Percentiles rank a stretch among this genome's conserved stretches.
phyloP scores from a whole-genome alignment of 805 yeast species.

The Teunomyces lycoperdinae region DNA sequence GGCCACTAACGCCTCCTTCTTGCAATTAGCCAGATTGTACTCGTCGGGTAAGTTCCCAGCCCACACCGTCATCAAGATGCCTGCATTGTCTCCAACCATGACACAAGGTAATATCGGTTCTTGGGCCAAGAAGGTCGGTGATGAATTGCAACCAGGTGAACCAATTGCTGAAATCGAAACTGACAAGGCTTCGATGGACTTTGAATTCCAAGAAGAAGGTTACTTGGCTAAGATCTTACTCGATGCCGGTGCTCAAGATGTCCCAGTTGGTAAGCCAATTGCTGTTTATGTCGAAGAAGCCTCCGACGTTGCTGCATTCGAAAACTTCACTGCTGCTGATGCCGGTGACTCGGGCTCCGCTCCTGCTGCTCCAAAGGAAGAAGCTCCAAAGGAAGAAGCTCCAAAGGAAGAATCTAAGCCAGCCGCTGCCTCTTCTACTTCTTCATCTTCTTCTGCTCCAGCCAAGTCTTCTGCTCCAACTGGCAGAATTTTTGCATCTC shows the following conservation, averaged over 20 bases:
- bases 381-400: slow-evolving; percentile 35
- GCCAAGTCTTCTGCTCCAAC: slow-evolving; percentile 34
- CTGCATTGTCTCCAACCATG: slow-evolving; percentile 99
- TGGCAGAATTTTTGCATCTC: slow-evolving; percentile 88
- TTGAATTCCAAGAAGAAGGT: slow-evolving; percentile 97
- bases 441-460: slow-evolving; percentile 23
- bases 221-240: slow-evolving; percentile 82
- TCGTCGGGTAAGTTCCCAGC: slow-evolving; percentile 59
- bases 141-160: slow-evolving; percentile 85
- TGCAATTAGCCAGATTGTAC: slow-evolving; percentile 39
- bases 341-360: slow-evolving; percentile 47
- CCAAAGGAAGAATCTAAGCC: slow-evolving; percentile 12
- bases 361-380: slow-evolving; percentile 36
- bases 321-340: slow-evolving; percentile 77
- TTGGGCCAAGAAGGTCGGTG: slow-evolving; percentile 92
- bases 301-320: slow-evolving; percentile 83
- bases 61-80: slow-evolving; percentile 93
- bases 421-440: neutral
- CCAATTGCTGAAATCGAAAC: slow-evolving; percentile 96
- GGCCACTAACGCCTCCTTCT: slow-evolving; percentile 16
- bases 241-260: slow-evolving; percentile 81
- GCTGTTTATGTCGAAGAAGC: slow-evolving; percentile 93
- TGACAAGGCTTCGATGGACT: slow-evolving; percentile 97
- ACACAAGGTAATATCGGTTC: slow-evolving; percentile 88
- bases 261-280: slow-evolving; percentile 93